These are phyloP conservation scores for Triadica sebifera DNA, from an alignment of 345 rosid genomes.

Conservation along the genomic window DNA sequence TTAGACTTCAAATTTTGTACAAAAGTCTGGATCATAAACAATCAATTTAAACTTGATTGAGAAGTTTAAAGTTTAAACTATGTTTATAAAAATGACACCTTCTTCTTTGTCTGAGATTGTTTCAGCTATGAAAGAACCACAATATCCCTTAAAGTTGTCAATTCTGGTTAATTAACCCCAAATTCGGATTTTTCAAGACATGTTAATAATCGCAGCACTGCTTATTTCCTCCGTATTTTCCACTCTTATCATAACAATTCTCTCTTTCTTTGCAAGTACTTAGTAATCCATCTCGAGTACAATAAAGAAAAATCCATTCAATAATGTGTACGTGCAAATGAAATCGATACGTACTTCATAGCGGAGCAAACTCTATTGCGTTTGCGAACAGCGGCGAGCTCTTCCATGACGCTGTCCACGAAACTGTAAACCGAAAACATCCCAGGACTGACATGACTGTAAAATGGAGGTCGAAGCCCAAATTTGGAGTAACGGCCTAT, in stretches of 20 bases:
- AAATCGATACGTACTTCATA: conserved; percentile 48
- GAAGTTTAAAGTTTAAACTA: neutral
- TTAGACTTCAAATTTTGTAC: neutral
- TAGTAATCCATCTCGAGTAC: too few relatives aligned
- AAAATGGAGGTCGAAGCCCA: conserved; percentile 26
- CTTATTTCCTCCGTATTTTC: too few relatives aligned
- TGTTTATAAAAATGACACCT: neutral
- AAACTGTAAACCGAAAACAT: conserved; percentile 55
- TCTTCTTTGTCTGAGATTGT: neutral
- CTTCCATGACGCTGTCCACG: conserved; percentile 63
- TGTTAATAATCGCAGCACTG: too few relatives aligned
- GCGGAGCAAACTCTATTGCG: conserved; percentile 59
- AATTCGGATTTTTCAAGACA: neutral
- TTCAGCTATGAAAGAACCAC: neutral
- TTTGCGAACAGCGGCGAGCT: conserved; percentile 43
- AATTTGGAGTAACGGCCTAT: conserved; percentile 34
- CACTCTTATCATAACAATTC: too few relatives aligned
- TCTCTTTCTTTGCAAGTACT: too few relatives aligned
- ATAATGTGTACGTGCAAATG: neutral
- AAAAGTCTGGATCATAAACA: neutral
- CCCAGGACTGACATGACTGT: conserved; percentile 19
- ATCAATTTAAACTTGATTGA: neutral
- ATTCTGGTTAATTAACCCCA: neutral
- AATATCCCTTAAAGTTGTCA: neutral
- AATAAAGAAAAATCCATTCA: neutral